These are phyloP conservation scores for Chlorociboria aeruginascens DNA, from an alignment of 495 filamentous ascomycete species.

Conservation along the genomic window DNA sequence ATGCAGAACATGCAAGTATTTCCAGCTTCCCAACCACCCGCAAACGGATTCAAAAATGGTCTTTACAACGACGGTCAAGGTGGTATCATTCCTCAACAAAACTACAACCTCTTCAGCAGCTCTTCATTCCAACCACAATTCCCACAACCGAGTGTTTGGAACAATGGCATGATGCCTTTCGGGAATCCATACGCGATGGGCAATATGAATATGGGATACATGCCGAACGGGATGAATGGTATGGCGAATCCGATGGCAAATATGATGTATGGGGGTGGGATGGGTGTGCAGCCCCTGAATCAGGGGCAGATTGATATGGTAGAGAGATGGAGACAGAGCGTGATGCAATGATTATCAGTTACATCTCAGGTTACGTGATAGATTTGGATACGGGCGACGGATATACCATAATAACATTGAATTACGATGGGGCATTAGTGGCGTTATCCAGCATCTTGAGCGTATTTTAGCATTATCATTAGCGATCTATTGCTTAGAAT, in stretches of 20 bases:
- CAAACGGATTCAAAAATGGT: constrained; percentile 37
- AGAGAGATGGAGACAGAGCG: constrained; percentile 81
- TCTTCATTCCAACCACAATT: constrained; percentile 1
- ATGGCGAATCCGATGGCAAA: constrained; percentile 14
- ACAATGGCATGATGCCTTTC: constrained; percentile 11
- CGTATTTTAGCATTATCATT: too few relatives aligned
- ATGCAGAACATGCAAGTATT: constrained; percentile 16
- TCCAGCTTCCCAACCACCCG: constrained; percentile 10
- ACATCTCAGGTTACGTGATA: too few relatives aligned
- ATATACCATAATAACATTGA: too few relatives aligned
- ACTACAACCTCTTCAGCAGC: constrained; percentile 7
- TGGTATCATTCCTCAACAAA: constrained; percentile 18
- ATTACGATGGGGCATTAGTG: too few relatives aligned
- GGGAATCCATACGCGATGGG: constrained; percentile 15
- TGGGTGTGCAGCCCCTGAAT: constrained; percentile 32
- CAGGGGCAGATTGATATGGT: constrained; percentile 65
- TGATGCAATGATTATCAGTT: constrained; percentile 37
- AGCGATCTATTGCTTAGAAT: too few relatives aligned
- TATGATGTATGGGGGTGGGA: constrained; percentile 8
- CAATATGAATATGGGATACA: constrained; percentile 17
- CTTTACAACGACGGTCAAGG: constrained; percentile 39
- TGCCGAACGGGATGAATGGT: constrained; percentile 20
- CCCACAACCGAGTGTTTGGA: constrained; percentile 12
- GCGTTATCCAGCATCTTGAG: too few relatives aligned
- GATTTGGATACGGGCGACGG: too few relatives aligned